Conservation (phyloP, 768 basidiomycete species). For the Tubosaeta brunneosetosa region DNA sequence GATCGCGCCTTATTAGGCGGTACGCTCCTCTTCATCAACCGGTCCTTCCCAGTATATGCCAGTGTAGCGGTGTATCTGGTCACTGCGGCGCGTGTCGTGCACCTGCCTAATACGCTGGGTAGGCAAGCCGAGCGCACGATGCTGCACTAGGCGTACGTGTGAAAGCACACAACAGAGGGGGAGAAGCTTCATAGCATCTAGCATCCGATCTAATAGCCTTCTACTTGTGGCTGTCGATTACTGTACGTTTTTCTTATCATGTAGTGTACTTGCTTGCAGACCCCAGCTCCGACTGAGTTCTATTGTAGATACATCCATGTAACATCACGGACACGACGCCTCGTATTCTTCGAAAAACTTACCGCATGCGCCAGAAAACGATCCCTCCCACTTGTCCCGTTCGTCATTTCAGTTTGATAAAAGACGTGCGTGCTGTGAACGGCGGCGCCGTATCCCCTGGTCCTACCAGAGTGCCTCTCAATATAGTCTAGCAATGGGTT, state of each 20-base stretch:
- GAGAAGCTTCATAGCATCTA: too few species aligned
- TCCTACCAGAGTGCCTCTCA: constrained; percentile 1
- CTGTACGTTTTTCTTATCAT: too few species aligned
- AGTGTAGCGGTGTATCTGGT: constrained; percentile 63
- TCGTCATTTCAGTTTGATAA: constrained; percentile 7
- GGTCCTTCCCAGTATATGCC: constrained; percentile 70
- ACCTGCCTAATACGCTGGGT: constrained; percentile 50
- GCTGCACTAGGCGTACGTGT: too few species aligned
- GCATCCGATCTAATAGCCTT: too few species aligned
- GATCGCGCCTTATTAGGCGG: constrained; percentile 84
- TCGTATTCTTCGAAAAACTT: background rate
- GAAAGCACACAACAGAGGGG: too few species aligned
- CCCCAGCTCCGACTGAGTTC: too few species aligned
- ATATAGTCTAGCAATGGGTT: constrained; percentile 1
- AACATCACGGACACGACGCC: background rate
- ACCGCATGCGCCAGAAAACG: too few species aligned
- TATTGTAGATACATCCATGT: too few species aligned
- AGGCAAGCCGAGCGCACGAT: constrained; percentile 17
- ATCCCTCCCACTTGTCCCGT: constrained; percentile 7
- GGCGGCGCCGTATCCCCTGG: constrained; percentile 7
- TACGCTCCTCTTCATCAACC: constrained; percentile 57
- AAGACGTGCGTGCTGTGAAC: constrained; percentile 14
- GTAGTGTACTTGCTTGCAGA: too few species aligned
- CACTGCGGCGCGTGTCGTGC: constrained; percentile 58
- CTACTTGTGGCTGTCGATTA: too few species aligned